phyloP scores from a whole-genome alignment of 257 asterid genomes.

The Penstemon barbatus region DNA sequence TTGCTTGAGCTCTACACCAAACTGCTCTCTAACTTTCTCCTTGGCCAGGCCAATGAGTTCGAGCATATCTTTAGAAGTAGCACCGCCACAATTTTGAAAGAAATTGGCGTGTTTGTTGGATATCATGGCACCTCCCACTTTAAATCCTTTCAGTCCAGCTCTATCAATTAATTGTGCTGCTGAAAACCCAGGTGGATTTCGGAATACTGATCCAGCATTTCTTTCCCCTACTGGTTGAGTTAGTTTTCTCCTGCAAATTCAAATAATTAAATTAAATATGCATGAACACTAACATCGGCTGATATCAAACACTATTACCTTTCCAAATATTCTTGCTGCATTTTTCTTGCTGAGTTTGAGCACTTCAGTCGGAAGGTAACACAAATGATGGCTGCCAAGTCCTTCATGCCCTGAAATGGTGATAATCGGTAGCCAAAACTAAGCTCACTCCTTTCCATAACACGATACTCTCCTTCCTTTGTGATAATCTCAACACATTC shows the following conservation, averaged over 20 bases:
- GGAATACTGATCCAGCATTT: constrained; percentile 48
- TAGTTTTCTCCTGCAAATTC: constrained; percentile 39
- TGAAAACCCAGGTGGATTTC: constrained; percentile 35
- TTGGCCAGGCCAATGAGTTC: constrained; percentile 35
- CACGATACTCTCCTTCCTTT: constrained; percentile 30
- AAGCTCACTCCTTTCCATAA: constrained; percentile 29
- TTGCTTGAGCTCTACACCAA: constrained; percentile 43
- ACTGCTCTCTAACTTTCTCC: constrained; percentile 34
- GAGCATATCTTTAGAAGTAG: constrained; percentile 47
- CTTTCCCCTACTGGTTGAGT: constrained; percentile 45
- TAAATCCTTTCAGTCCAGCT: constrained; percentile 40
- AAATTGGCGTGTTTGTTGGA: constrained; percentile 51
- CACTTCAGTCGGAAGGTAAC: constrained; percentile 38
- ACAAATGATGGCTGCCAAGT: constrained; percentile 45
- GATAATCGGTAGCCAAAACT: constrained; percentile 39
- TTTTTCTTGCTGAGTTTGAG: constrained; percentile 33
- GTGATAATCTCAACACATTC: constrained; percentile 42
- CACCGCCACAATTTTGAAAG: constrained; percentile 44
- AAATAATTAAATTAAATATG: too few relatives aligned
- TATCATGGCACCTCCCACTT: constrained; percentile 50
- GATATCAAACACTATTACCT: constrained; percentile 29
- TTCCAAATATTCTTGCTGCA: constrained; percentile 38
- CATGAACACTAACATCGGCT: too few relatives aligned
- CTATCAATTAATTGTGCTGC: constrained; percentile 46
- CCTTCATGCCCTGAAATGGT: constrained; percentile 42